phyloP scores from a whole-genome alignment of 768 basidiomycete species.

The Mrakia gelida region DNA sequence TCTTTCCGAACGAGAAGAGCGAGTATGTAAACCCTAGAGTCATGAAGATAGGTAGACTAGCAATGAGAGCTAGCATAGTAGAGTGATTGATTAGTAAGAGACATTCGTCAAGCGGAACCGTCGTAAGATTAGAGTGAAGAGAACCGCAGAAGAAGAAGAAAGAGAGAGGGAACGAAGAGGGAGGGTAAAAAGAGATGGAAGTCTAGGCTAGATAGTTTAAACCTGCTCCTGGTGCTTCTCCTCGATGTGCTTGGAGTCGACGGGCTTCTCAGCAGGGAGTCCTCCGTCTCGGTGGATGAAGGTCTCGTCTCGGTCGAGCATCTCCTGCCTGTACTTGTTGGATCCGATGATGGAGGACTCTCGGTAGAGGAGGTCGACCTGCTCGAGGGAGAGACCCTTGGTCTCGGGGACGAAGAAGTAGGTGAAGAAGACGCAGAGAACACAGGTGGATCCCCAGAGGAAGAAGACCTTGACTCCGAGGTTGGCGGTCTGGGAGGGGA shows the following conservation, averaged over 20 bases:
- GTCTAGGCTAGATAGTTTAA: no score
- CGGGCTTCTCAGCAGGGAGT: neutral
- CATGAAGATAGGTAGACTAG: no score
- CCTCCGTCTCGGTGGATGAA: neutral
- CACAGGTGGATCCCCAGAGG: conserved; percentile 70
- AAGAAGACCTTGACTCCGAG: conserved; percentile 77
- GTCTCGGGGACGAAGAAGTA: conserved; percentile 65
- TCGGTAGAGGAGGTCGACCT: conserved; percentile 30
- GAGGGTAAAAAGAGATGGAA: no score
- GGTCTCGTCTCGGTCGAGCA: conserved; percentile 23
- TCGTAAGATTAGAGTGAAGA: no score
- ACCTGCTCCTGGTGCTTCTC: no score
- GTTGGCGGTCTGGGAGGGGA: conserved; percentile 22
- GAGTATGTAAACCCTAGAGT: no score
- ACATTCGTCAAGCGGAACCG: no score
- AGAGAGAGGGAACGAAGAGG: no score
- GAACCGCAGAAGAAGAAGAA: no score
- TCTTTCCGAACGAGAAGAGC: no score
- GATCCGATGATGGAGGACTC: conserved; percentile 29
- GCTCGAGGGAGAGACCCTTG: conserved; percentile 35
- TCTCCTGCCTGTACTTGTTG: conserved; percentile 14
- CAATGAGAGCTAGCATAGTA: no score
- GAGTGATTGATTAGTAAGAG: no score
- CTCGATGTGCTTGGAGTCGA: neutral
- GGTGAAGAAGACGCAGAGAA: conserved; percentile 66